Base-by-base conservation (phyloP, 192 early-diverging fungal genomes). In the Gorgonomyces haynaldii region DNA sequence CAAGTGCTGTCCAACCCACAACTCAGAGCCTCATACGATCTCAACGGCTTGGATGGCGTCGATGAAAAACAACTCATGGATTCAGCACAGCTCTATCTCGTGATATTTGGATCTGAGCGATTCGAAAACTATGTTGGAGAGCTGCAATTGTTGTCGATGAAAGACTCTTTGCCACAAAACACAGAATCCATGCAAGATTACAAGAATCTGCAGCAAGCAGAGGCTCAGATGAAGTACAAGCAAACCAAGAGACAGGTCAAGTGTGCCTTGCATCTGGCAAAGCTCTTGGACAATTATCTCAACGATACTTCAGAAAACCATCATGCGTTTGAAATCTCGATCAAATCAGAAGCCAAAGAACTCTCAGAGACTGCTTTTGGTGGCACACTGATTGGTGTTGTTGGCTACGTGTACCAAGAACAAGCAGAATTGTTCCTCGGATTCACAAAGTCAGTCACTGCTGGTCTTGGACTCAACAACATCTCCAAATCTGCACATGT, bases 1-100 rank as follows among this genome's bases (percentile, higher is more conserved):
- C 86, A 89, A 60, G 54, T 52, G n/a, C 39, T 57, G n/a, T 60
- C 53, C 2, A 54, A 61, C 32, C 52, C 53, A 38, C 53, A 61
- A 29, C 40, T 61, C 7, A 53, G 59, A 43, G 59, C 53, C 15
- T 29, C 43, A 23, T 61, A 61, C 24, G 59, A 61, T 34, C 53
- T 40, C 39, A 47, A 54, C 16, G 59, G 59, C 7, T 45, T 50
- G 31, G 39, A 39, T 20, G 57, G 48, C 8, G 32, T 61, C 10
- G 59, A 49, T 28, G 38, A 52, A 27, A 49, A 54, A 30, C 15
- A 40, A 9, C 40, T 61, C 10, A 42, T 61, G 21, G 59, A 61
- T 42, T 52, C 49, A 20, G 43, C 59, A 9, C 51, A 61, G 36
- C 30, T 61, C 5, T 61, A 55, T 36, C 49, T 52, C 44, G 32